A percentile compares a stretch with the other conserved stretches of the same genome.
phyloP scores from a whole-genome alignment of 2,329 filamentous ascomycete species.

The Cryphonectria carpinicola region DNA sequence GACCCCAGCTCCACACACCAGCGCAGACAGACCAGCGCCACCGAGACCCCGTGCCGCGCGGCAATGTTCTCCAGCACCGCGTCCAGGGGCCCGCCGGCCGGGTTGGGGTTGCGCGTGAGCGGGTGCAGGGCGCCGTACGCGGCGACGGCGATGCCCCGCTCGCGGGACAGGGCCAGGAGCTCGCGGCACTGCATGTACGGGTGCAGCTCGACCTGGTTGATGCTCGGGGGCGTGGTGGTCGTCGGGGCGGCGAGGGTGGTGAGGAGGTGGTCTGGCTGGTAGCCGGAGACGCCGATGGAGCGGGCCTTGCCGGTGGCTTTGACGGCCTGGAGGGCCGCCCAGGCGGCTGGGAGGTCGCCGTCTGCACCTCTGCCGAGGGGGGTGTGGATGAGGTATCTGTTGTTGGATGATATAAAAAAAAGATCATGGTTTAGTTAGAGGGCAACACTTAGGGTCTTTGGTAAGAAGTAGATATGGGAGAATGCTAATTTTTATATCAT shows the following conservation, averaged over 20 bases:
- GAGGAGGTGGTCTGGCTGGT: slow-evolving; percentile 56
- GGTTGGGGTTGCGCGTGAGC: slow-evolving; percentile 37
- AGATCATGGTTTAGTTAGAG: too few relatives aligned
- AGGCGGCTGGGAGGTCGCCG: slow-evolving; percentile 57
- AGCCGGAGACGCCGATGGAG: slow-evolving; percentile 77
- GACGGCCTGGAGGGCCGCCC: slow-evolving; percentile 64
- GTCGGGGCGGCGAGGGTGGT: slow-evolving; percentile 45
- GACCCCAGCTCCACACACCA: slow-evolving; percentile 61
- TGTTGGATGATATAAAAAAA: too few relatives aligned
- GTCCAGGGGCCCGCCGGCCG: slow-evolving; percentile 44
- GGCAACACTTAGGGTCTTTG: too few relatives aligned
- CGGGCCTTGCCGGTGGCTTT: slow-evolving; percentile 63
- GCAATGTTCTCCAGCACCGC: slow-evolving; percentile 40
- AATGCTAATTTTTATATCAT: too few relatives aligned
- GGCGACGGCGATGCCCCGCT: slow-evolving; percentile 42
- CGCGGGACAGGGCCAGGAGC: slow-evolving; percentile 44
- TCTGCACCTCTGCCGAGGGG: slow-evolving; percentile 14
- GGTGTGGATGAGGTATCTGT: slow-evolving; percentile 37
- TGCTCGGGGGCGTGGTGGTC: slow-evolving; percentile 61
- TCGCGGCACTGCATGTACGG: slow-evolving; percentile 67
- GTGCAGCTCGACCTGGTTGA: slow-evolving; percentile 78
- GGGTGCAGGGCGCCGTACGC: slow-evolving; percentile 38
- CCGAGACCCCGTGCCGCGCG: slow-evolving; percentile 56
- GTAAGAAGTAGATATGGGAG: too few relatives aligned
- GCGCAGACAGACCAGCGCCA: slow-evolving; percentile 57